Evolutionary conservation across 371 early-diverging fungal genomes (phyloP).

Genomic region (Actinomucor elegans): DNA sequence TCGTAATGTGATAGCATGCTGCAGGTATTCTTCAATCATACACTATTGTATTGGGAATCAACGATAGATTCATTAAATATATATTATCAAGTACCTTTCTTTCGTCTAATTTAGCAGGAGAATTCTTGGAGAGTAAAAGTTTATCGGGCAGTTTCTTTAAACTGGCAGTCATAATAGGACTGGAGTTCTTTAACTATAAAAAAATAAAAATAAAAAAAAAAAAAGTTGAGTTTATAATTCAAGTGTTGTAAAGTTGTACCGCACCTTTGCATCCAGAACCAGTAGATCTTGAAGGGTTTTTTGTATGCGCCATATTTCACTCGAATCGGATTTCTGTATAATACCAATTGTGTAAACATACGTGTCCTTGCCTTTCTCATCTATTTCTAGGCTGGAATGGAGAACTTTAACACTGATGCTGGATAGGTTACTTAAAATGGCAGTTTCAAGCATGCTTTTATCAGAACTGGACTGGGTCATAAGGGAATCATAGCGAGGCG

Average conservation of each 20-base stretch:
- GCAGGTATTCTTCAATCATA: constrained; percentile 66
- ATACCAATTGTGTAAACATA: constrained; percentile 55
- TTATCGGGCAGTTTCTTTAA: constrained; percentile 80
- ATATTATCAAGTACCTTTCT: constrained; percentile 50
- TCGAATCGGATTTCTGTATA: constrained; percentile 28
- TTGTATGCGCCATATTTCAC: constrained; percentile 78
- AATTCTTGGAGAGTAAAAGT: constrained; percentile 65
- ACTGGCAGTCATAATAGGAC: constrained; percentile 40
- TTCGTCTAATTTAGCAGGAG: constrained; percentile 70
- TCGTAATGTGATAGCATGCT: constrained; percentile 52
- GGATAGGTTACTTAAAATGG: constrained; percentile 18
- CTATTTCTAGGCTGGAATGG: constrained; percentile 64
- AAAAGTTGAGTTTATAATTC: too few species aligned
- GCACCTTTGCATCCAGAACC: constrained; percentile 69
- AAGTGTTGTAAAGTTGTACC: too few species aligned
- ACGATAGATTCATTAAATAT: constrained; percentile 3
- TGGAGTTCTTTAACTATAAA: constrained; percentile 29
- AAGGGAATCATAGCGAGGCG: constrained; percentile 14
- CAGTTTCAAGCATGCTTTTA: neutral
- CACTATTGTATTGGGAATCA: neutral
- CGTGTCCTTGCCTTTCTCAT: constrained; percentile 70
- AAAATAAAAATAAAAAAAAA: neutral
- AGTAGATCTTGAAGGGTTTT: constrained; percentile 83
- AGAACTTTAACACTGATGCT: constrained; percentile 58
- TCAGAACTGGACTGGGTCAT: constrained; percentile 9